Conservation (phyloP, 2,329 filamentous ascomycete genomes). For the Stachybotrys chlorohalonatus region DNA sequence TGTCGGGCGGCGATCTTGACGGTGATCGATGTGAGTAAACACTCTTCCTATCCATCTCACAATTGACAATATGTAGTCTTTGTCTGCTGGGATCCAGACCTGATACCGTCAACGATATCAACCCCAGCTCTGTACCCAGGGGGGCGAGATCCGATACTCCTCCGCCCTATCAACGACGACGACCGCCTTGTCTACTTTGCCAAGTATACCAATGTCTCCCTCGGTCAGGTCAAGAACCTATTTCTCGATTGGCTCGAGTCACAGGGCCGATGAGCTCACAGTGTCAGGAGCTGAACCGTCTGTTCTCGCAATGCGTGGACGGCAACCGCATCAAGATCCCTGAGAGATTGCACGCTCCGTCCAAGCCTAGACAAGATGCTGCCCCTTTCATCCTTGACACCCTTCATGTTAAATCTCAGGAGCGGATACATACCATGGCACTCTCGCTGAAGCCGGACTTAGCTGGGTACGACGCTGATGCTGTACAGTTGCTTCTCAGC, state of each 20-base stretch:
- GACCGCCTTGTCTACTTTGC: constrained; percentile 30
- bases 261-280: constrained; percentile 24
- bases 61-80: constrained; percentile 19
- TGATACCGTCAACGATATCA: constrained; percentile 24
- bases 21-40: constrained; percentile 26
- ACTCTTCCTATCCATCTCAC: not conserved
- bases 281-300: constrained; percentile 30
- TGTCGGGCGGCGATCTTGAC: constrained; percentile 32
- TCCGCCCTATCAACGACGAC: constrained; percentile 25
- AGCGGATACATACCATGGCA: constrained; percentile 5
- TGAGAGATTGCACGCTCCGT: constrained; percentile 18
- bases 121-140: constrained; percentile 28
- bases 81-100: constrained; percentile 29
- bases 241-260: constrained; percentile 29
- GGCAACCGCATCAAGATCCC: constrained; percentile 28
- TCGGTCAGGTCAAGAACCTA: constrained; percentile 29
- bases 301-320: constrained; percentile 32
- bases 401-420: constrained; percentile 19
- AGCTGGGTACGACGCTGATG: constrained; percentile 13
- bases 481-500: constrained; percentile 20
- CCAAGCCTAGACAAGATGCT: constrained; percentile 8
- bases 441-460: not conserved
- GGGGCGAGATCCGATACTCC: constrained; percentile 23
- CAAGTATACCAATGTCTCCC: constrained; percentile 25
- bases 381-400: constrained; percentile 26